Evolutionary conservation across 331 rosid species (phyloP), one percentile per base, ranked within the genome.

Genomic region (Ulmus americana): DNA sequence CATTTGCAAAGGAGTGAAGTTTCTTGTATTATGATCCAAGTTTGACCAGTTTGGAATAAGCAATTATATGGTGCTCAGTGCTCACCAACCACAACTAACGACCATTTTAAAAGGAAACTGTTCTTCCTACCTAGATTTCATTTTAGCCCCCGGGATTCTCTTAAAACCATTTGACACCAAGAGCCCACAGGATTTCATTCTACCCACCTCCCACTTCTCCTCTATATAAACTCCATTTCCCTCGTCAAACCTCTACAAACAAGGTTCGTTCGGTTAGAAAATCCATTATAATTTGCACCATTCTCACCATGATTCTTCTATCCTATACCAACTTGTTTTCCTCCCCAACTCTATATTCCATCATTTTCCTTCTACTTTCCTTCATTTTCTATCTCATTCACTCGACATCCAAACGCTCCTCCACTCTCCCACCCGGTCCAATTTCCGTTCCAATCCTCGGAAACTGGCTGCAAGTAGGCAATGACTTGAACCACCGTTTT

Each of bases 391-490:
- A 60, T 73, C 42, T 57, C 39, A 42, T 79, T 61, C 58, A 39
- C 10, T 72, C 70, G 20, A 13, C 55, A 45, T 63, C 56, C 18
- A 77, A 28, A 6, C 54, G 13, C 10, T 50, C 74, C 43, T 9
- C 77, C 16, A 63, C 61, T 11, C 84, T 83, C 6, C 96, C 91
- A 18, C 96, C 96, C 1, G 83, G 91, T 3, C 96, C 96, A 53
- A 3, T 76, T 28, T 76, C 88, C 49, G 39, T 86, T 5, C 95
- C 95, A 10, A 79, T 90, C 64, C 80, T 90, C 61, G 97, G 92
- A 6, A 90, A 90, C 15, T 90, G 95, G 97, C 72, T 90, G 7
- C 95, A 85, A 81, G 88, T 87, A 40, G 97, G 97, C 16, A 85
- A 87, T 48, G 95, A 90, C 57, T 74, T 90, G 6, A 86, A 85